Conservation (phyloP, 2,329 filamentous ascomycete species). For the Chaetomium globosum region DNA sequence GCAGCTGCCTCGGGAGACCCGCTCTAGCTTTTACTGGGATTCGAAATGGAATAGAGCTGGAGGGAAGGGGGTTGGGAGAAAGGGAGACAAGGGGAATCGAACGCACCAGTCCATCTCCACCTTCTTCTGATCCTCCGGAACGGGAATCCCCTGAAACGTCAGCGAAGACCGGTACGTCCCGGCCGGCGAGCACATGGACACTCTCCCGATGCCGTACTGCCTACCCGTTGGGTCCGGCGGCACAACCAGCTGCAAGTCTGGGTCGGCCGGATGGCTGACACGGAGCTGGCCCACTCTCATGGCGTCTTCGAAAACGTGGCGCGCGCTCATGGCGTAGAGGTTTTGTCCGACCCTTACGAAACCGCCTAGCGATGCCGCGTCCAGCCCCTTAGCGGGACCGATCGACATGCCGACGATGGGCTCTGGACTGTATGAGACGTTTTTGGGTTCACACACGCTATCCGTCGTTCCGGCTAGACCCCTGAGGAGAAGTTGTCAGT, state of each 20-base stretch:
- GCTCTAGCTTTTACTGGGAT: background rate
- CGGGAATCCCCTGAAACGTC: conserved; percentile 18
- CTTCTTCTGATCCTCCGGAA: background rate
- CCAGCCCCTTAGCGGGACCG: conserved; percentile 17
- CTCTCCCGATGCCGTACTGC: conserved; percentile 20
- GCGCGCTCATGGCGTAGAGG: conserved; percentile 28
- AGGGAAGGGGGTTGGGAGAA: background rate
- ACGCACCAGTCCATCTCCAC: conserved; percentile 30
- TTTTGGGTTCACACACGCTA: conserved; percentile 23
- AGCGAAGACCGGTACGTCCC: conserved; percentile 22
- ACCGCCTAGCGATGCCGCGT: conserved; percentile 28
- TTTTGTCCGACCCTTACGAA: conserved; percentile 20
- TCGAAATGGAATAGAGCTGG: background rate
- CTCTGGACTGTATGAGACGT: conserved; percentile 19
- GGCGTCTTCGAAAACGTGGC: conserved; percentile 25
- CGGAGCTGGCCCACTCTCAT: conserved; percentile 4
- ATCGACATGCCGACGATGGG: conserved; percentile 30
- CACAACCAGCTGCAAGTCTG: conserved; percentile 18
- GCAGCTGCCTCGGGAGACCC: background rate
- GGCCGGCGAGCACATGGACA: conserved; percentile 15
- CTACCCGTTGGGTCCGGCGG: background rate
- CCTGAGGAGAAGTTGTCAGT: background rate
- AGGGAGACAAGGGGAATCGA: background rate
- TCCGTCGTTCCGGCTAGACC: conserved; percentile 12
- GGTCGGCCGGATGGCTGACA: conserved; percentile 26